These are phyloP conservation scores for Cercospora zeina DNA, from an alignment of 2,329 filamentous ascomycete genomes.

Conservation along the genomic window DNA sequence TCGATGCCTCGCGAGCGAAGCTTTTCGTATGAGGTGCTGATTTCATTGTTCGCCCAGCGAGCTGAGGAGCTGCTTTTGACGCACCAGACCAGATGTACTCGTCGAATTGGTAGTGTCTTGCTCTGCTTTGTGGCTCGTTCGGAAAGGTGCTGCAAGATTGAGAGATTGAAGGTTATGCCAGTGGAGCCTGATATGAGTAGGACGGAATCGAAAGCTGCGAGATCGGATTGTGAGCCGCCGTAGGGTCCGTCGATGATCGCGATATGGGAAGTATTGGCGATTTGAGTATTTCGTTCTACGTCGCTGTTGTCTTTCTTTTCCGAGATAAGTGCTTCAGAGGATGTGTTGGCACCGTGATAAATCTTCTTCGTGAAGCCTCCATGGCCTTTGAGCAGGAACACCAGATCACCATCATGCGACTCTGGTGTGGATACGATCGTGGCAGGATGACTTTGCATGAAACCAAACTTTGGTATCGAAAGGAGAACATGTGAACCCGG, in stretches of 20 bases:
- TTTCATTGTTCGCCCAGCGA: conserved; percentile 30
- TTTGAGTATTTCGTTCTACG: conserved; percentile 23
- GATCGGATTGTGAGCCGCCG: conserved; percentile 29
- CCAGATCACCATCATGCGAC: conserved; percentile 33
- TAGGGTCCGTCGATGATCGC: conserved; percentile 36
- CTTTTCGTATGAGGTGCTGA: conserved; percentile 25
- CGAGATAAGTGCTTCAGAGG: conserved; percentile 25
- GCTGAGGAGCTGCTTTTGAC: conserved; percentile 30
- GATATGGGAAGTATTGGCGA: conserved; percentile 19
- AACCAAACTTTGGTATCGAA: conserved; percentile 33
- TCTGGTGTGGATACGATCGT: conserved; percentile 35
- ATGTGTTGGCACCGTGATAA: conserved; percentile 29
- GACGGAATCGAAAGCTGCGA: conserved; percentile 35
- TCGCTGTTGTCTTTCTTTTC: conserved; percentile 21
- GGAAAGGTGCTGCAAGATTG: conserved; percentile 34
- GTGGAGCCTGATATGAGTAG: conserved; percentile 35
- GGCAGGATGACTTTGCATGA: conserved; percentile 35
- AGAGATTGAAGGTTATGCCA: conserved; percentile 35
- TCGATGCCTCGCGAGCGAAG: conserved; percentile 29
- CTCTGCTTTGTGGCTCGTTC: conserved; percentile 24
- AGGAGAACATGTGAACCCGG: conserved; percentile 37
- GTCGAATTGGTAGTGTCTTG: conserved; percentile 29
- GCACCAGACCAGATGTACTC: conserved; percentile 35
- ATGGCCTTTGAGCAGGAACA: conserved; percentile 37
- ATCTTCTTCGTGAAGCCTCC: conserved; percentile 36